These are phyloP conservation scores for Corynascus novoguineensis DNA, from an alignment of 495 filamentous ascomycete species.

Conservation along the genomic window DNA sequence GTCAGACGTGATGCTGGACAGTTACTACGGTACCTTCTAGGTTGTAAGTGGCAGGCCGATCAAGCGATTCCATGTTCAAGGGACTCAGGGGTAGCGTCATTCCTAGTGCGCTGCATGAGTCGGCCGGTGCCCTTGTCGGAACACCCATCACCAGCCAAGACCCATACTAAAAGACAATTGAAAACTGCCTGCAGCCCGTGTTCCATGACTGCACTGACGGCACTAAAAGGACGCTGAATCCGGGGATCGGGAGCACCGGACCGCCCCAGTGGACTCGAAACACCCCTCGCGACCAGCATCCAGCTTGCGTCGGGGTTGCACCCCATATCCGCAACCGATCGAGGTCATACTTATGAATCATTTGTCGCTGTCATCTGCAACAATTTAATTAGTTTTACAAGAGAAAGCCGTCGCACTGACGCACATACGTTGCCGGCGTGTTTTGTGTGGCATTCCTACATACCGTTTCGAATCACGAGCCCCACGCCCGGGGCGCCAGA, in stretches of 20 bases:
- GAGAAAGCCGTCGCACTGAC: too few relatives aligned
- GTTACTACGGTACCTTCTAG: too few relatives aligned
- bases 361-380: neutral
- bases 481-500: neutral
- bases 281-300: neutral
- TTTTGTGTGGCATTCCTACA: neutral
- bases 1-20: neutral
- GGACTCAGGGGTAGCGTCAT: too few relatives aligned
- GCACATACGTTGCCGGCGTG: neutral
- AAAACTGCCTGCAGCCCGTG: neutral
- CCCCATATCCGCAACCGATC: neutral
- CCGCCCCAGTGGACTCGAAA: neutral
- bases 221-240: constrained; percentile 14
- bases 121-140: too few relatives aligned
- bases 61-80: too few relatives aligned
- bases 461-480: too few relatives aligned
- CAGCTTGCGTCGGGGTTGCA: neutral
- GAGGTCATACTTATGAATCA: neutral
- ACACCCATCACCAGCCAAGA: too few relatives aligned
- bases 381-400: too few relatives aligned
- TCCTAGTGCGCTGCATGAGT: too few relatives aligned
- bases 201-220: neutral
- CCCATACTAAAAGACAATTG: too few relatives aligned
- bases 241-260: constrained; percentile 13
- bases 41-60: too few relatives aligned